Evolutionary conservation across 805 yeast species (phyloP).

Genomic region (Wickerhamomyces bovis): DNA sequence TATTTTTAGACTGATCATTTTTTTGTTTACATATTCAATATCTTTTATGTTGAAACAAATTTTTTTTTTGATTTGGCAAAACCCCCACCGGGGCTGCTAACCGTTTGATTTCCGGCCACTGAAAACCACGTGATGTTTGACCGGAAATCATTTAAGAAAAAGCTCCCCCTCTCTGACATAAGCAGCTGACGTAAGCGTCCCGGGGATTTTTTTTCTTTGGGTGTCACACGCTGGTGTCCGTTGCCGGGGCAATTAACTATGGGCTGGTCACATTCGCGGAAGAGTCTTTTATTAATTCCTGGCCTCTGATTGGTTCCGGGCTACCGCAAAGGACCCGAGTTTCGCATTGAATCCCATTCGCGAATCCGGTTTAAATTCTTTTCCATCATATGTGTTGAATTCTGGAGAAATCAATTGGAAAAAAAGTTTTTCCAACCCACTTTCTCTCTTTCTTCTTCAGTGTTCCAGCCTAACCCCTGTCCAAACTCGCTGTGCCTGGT

Average conservation of each 20-base stretch:
- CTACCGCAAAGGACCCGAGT: constrained; percentile 1
- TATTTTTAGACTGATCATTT: background rate
- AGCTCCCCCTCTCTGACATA: no score
- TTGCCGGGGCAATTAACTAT: background rate
- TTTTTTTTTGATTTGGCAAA: no score
- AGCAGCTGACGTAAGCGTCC: background rate
- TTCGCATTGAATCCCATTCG: background rate
- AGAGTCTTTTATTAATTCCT: background rate
- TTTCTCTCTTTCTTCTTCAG: background rate
- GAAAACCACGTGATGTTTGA: no score
- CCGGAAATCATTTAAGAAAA: no score
- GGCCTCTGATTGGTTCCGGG: background rate
- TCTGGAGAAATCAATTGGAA: background rate
- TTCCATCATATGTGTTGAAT: background rate
- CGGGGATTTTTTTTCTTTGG: background rate
- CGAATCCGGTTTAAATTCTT: background rate
- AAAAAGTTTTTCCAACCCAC: background rate
- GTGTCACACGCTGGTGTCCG: background rate
- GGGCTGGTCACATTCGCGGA: background rate
- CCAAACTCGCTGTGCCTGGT: background rate
- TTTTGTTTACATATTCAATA: no score
- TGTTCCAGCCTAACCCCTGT: background rate
- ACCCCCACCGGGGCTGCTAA: background rate
- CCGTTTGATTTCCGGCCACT: no score
- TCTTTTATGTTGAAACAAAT: no score